Evolutionary conservation across 208 protist species (phyloP).

Genomic region (Trypanosoma grayi): DNA sequence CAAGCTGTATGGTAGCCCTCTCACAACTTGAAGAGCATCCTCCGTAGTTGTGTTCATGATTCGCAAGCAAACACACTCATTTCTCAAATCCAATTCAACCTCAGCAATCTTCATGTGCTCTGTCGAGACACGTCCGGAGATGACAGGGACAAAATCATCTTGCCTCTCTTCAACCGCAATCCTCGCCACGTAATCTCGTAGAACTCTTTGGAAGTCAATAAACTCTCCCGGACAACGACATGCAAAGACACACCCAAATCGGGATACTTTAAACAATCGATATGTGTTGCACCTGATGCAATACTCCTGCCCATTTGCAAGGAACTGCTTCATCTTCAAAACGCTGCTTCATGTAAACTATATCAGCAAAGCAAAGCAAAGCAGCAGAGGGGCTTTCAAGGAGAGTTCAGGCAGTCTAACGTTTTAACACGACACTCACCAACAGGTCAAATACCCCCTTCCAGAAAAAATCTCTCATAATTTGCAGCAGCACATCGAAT

Average conservation of each 20-base stretch:
- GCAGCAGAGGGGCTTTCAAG: background rate
- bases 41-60: constrained; percentile 23
- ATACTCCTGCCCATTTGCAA: constrained; percentile 26
- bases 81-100: constrained; percentile 48
- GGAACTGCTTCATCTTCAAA: constrained; percentile 49
- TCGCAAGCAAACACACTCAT: constrained; percentile 6
- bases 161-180: constrained; percentile 14
- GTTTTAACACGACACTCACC: too few relatives aligned
- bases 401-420: too few relatives aligned
- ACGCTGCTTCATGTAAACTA: constrained; percentile 4
- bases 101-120: constrained; percentile 35
- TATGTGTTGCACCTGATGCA: constrained; percentile 34
- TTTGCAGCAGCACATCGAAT: too few relatives aligned
- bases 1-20: constrained; percentile 17
- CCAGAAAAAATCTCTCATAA: too few relatives aligned
- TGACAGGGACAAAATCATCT: constrained; percentile 37
- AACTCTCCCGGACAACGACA: constrained; percentile 38
- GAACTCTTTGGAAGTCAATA: constrained; percentile 48
- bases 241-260: constrained; percentile 67
- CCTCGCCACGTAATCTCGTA: constrained; percentile 27
- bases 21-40: constrained; percentile 18
- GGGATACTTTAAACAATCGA: constrained; percentile 51
- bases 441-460: too few relatives aligned
- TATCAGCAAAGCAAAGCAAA: constrained; percentile 3
- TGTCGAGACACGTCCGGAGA: constrained; percentile 38